phyloP scores from a whole-genome alignment of 129 eudicot species.

The Scalesia atractyloides region DNA sequence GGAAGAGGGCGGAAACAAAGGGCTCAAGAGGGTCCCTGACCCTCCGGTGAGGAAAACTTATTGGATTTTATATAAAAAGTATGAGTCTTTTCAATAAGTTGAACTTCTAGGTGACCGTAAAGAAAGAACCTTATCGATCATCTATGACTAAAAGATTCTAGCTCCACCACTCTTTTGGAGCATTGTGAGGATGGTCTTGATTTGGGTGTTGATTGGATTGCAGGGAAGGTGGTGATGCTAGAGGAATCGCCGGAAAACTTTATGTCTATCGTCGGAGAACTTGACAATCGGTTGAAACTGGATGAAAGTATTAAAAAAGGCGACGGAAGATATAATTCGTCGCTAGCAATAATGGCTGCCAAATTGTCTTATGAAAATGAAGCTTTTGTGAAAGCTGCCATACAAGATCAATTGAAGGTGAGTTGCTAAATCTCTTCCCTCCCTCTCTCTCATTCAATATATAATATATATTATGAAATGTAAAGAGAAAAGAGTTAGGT shows the following conservation, averaged over 20 bases:
- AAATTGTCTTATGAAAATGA: conserved; percentile 63
- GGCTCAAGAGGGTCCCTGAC: too few relatives aligned
- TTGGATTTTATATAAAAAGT: too few relatives aligned
- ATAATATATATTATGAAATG: neutral
- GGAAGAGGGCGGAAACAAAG: too few relatives aligned
- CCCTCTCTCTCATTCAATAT: too few relatives aligned
- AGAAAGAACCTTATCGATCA: too few relatives aligned
- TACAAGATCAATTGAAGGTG: conserved; percentile 66
- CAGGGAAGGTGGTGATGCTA: conserved; percentile 64
- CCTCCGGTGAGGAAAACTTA: too few relatives aligned
- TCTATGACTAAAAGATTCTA: too few relatives aligned
- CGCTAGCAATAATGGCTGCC: conserved; percentile 66
- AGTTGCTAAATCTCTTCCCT: neutral
- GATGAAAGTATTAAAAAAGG: conserved; percentile 35
- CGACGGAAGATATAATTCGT: conserved; percentile 40
- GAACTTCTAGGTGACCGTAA: too few relatives aligned
- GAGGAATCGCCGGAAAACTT: conserved; percentile 44
- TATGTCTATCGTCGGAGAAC: conserved; percentile 45
- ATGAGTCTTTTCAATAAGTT: too few relatives aligned
- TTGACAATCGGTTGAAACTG: conserved; percentile 50
- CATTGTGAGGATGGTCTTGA: neutral
- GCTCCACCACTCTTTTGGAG: neutral
- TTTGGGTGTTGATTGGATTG: conserved; percentile 11
- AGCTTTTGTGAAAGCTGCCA: conserved; percentile 41
- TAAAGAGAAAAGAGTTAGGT: too few relatives aligned